Evolutionary conservation across 2,329 filamentous ascomycete species (phyloP), one percentile per base, ranked within the genome.

Genomic region (Xylariaceae sp.): DNA sequence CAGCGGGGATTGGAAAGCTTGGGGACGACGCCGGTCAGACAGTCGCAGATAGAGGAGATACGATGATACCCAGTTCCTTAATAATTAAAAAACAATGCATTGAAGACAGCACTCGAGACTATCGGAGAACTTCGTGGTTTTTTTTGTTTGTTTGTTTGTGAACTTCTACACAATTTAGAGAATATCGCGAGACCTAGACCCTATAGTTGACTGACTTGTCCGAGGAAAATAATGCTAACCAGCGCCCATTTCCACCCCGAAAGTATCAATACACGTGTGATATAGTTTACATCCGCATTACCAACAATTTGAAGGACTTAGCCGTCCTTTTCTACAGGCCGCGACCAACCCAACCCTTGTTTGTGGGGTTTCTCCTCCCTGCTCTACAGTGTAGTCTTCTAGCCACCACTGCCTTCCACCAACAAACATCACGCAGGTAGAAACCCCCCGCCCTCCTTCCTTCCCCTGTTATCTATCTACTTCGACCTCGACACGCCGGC

Each of bases 401-500:
- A 4, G 23, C 23, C 9, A 9, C 23, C 23, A 26, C 23, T 4
- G 23, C 9, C 23, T 26, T 26, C 23, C 23, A 26, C 23, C 23
- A 9, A 26, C 23, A 26, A 4, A 26, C 23, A 26, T 26, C 23
- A 26, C 23, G 9, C 23, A 26, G 9, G 23, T 9, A 26, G 23
- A 9, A 26, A 26, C 23, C 9, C 9, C 23, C 4, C 9, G 4
- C 9, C 23, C 4, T 26, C 23, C 23, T 4, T 9, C 23, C 23
- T 9, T 4, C 9, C 23, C 23, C 23, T n/a, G n/a, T n/a, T n/a
- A 26, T 4, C 23, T 4, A 26, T 26, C 69, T 78, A 84, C 74
- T 88, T 91, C 32, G 87, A 63, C 52, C 70, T 84, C 62, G 89
- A 90, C 40, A 99, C 93, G 61, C 95, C 95, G 46, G 95, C 95